Evolutionary conservation across 306 rosid species (phyloP).

Genomic region (Acacia crassicarpa): DNA sequence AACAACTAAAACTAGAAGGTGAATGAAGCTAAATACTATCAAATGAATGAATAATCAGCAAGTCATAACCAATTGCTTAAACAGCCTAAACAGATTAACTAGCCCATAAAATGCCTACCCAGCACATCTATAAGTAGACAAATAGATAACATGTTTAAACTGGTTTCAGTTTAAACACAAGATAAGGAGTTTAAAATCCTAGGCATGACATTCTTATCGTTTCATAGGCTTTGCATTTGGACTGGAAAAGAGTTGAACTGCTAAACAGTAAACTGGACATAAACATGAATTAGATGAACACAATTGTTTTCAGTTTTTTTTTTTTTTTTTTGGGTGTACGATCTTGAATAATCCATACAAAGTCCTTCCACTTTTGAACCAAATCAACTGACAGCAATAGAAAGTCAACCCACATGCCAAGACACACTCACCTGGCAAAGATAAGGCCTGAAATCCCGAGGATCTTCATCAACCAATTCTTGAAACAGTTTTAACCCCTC

Average conservation of each 20-base stretch:
- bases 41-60: not conserved
- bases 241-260: not conserved
- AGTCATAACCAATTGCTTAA: not conserved
- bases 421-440: constrained; percentile 76
- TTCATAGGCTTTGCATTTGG: not conserved
- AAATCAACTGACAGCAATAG: not conserved
- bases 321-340: not conserved
- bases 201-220: not conserved
- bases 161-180: not conserved
- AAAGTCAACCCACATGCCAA: not conserved
- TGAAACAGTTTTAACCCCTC: constrained; percentile 72
- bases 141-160: not conserved
- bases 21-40: not conserved
- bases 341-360: not conserved
- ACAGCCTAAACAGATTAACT: not conserved
- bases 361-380: not conserved
- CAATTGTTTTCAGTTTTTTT: not conserved
- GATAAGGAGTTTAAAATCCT: not conserved
- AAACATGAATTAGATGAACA: not conserved
- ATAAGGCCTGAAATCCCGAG: constrained; percentile 91
- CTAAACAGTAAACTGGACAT: not conserved
- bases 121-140: not conserved
- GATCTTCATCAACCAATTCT: constrained; percentile 67
- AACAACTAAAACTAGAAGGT: not conserved
- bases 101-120: not conserved